Base-by-base conservation (phyloP, 139 green algal species). In the Microglena sp. region DNA sequence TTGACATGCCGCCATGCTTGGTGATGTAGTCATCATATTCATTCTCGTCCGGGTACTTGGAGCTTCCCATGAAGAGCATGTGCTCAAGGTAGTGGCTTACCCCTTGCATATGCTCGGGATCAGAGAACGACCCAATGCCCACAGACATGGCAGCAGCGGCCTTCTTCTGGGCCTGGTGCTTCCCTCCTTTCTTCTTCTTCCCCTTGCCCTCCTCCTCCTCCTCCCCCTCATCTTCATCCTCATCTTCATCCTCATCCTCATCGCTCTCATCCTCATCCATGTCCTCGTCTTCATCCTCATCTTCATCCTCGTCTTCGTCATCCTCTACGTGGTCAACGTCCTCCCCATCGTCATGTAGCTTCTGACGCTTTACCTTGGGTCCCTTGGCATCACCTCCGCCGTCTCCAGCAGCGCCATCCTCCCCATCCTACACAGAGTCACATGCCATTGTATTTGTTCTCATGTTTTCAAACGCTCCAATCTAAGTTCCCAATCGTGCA, bases 31-130 rank as follows among this genome's bases (percentile, higher is more conserved):
- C 71, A 53, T 97, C 92, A 67, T 97, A 99, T 8, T 96, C 92
- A 46, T 98, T 97, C 63, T 99, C 94, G 53, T 92, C 79, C 0
- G 94, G 91, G 76, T 84, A 98, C 62, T 89, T 85, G 24, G 79
- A 74, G 62, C 82, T 94, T 63, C 94, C 94, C 93, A 99, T 99
- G 84, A 99, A 98, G 40, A 99, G 84, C 94, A 99, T 99, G 80
- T 99, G 94, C 78, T 99, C 94, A 67, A 98, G 69, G 69, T 95
- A 96, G 77, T 96, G 92, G 33, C 64, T 84, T 44, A 97, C 69
- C 0, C 91, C 85, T 77, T 74, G 84, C 31, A 92, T 54, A n/a
- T 90, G 40, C 24, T 72, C 62, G 0, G 90, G 92, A 67, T 98
- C 93, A 2, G 60, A 78, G 68, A 96, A 94, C 74, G 82, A 91